A percentile compares a stretch with the other conserved stretches of the same genome.
These are phyloP conservation scores for Lagerstroemia speciosa DNA, from an alignment of 345 rosid genomes.

Conservation along the genomic window DNA sequence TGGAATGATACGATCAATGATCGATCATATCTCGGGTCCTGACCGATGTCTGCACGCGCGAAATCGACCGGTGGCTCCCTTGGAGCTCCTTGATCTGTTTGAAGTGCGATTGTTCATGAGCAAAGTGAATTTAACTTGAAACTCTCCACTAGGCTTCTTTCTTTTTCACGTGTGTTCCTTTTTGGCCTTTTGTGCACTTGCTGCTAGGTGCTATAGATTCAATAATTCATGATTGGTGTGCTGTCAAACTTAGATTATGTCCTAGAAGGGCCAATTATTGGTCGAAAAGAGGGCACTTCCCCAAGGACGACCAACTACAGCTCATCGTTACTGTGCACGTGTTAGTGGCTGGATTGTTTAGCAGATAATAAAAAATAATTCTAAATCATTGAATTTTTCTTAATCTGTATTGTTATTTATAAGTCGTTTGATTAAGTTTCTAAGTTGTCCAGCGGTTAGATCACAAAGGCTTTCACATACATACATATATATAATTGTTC, in stretches of 20 bases:
- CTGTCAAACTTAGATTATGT: background rate
- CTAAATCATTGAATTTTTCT: too few species aligned
- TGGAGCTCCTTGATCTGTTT: too few species aligned
- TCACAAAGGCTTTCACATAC: too few species aligned
- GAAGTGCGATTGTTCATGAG: background rate
- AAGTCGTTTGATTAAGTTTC: too few species aligned
- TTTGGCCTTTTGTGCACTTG: background rate
- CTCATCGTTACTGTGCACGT: too few species aligned
- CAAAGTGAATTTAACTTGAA: background rate
- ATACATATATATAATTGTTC: too few species aligned
- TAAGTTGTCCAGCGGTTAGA: too few species aligned
- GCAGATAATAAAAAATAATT: too few species aligned
- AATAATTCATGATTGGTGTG: slow-evolving; percentile 6
- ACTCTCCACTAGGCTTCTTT: background rate
- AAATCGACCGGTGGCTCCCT: too few species aligned
- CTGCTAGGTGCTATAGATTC: too few species aligned
- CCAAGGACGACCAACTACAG: slow-evolving; percentile 4
- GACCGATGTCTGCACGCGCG: background rate
- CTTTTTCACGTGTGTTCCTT: background rate
- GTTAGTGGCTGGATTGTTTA: too few species aligned
- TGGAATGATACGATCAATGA: background rate
- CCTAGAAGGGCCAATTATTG: slow-evolving; percentile 15
- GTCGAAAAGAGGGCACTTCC: slow-evolving; percentile 22
- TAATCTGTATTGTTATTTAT: too few species aligned
- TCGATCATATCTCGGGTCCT: background rate